phyloP scores from a whole-genome alignment of 2,329 filamentous ascomycete genomes.

The Pseudocercospora fuligena region DNA sequence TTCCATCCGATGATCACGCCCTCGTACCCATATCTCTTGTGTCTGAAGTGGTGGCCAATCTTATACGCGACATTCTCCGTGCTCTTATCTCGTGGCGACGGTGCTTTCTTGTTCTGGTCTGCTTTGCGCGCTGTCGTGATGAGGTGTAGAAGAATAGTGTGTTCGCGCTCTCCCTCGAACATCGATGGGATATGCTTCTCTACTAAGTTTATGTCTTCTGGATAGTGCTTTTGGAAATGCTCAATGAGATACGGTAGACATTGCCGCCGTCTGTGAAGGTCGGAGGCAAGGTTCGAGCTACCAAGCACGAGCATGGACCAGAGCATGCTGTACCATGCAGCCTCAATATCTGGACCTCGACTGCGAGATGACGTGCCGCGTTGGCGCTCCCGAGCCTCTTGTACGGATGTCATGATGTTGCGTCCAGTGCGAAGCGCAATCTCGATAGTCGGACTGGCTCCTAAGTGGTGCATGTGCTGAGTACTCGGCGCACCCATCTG shows the following conservation, averaged over 20 bases:
- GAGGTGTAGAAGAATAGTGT: conserved; percentile 58
- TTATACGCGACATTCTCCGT: conserved; percentile 59
- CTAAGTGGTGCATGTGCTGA: conserved; percentile 60
- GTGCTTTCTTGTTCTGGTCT: conserved; percentile 60
- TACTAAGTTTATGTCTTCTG: conserved; percentile 74
- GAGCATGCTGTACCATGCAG: conserved; percentile 71
- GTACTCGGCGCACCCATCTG: conserved; percentile 49
- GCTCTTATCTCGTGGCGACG: conserved; percentile 17
- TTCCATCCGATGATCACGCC: conserved; percentile 92
- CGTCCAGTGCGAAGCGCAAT: conserved; percentile 76
- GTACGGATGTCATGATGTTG: conserved; percentile 78
- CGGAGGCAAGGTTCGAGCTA: conserved; percentile 31
- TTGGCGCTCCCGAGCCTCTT: conserved; percentile 49
- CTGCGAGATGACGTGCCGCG: conserved; percentile 22
- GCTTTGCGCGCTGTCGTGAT: conserved; percentile 61
- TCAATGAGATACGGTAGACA: conserved; percentile 68
- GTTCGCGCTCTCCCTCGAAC: conserved; percentile 57
- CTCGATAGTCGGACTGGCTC: conserved; percentile 66
- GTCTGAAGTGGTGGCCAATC: conserved; percentile 83
- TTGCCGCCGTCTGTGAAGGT: conserved; percentile 53
- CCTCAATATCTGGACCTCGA: conserved; percentile 56
- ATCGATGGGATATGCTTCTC: conserved; percentile 70
- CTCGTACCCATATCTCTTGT: conserved; percentile 77
- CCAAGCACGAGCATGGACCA: conserved; percentile 66
- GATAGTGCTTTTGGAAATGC: conserved; percentile 67